Base-by-base conservation (phyloP, 345 rosid species). In the Erysimum cheiranthoides region DNA sequence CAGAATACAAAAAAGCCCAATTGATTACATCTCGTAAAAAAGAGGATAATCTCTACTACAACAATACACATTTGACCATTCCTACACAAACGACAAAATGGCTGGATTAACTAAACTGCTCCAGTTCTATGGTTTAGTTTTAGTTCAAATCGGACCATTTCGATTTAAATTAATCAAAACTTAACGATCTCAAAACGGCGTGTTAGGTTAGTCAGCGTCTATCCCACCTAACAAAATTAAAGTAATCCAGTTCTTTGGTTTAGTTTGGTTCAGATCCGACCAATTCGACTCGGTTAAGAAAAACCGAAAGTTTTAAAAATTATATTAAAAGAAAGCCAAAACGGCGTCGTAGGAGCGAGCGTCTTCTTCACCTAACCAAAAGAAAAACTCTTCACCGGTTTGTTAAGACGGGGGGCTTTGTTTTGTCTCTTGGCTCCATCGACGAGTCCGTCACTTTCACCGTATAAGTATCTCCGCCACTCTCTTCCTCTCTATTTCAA, bases 391-490 rank as follows among this genome's bases (percentile, higher is more conserved):
- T 59, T 76, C 61, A 64, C 47, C 65, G 57, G 73, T 77, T 10
- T 39, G 75, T 63, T 61, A 6, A 74, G 82, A 39, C 75, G 16
- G 6, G 4, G 6, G 32, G 30, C 74, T 21, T 40, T 66, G 12
- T 8, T 2, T 25, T 70, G 84, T 78, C 86, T 82, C 78, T 87
- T 89, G 84, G 28, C 71, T 59, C 32, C 84, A 87, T 87, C 90
- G 89, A 83, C 85, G 82, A 83, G 90, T 89, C 95, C 93, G 74
- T 59, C 66, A 70, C 56, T 70, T 59, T 70, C 74, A 45, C 45
- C 66, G 57, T 46, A 45, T 70, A 45, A 45, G 58, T 58, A 70
- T 28, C 73, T 56, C 73, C 89, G 91, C 66, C 87, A 36, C 31
- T n/a, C 57, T 9, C 36, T 36, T 69, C 50, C 25, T 21, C 58